Conservation (phyloP, 2,329 filamentous ascomycete species). For the Pseudogymnoascus sp. region DNA sequence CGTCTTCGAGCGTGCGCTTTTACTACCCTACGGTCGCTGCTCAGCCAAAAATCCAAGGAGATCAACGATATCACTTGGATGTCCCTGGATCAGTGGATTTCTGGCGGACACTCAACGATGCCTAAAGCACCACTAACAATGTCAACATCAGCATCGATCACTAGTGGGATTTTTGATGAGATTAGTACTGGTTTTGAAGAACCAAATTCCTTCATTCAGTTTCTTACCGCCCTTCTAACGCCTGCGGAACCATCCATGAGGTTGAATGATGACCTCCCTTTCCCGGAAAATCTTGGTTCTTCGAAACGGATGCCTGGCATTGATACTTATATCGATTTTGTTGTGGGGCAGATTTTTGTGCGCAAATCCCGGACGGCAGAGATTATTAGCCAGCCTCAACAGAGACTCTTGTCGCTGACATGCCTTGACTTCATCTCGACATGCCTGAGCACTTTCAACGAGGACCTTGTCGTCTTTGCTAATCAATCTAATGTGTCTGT, state of each 20-base stretch:
- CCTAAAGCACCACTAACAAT: slow-evolving; percentile 28
- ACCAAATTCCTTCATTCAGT: slow-evolving; percentile 71
- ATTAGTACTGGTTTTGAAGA: slow-evolving; percentile 77
- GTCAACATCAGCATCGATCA: slow-evolving; percentile 31
- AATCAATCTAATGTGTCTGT: slow-evolving; percentile 65
- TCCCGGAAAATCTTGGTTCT: slow-evolving; percentile 76
- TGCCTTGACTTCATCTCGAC: slow-evolving; percentile 77
- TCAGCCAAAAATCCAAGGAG: slow-evolving; percentile 62
- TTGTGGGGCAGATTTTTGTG: slow-evolving; percentile 69
- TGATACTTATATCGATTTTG: slow-evolving; percentile 87
- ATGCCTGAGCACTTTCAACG: slow-evolving; percentile 83
- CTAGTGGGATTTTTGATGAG: slow-evolving; percentile 63
- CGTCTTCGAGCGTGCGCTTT: slow-evolving; percentile 80
- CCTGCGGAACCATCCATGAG: slow-evolving; percentile 54
- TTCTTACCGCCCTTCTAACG: slow-evolving; percentile 64
- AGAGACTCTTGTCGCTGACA: slow-evolving; percentile 64
- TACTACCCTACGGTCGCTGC: slow-evolving; percentile 64
- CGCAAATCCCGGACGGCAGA: slow-evolving; percentile 50
- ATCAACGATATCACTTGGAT: slow-evolving; percentile 72
- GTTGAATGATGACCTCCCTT: slow-evolving; percentile 70
- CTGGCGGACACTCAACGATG: slow-evolving; percentile 44
- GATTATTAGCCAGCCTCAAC: slow-evolving; percentile 57
- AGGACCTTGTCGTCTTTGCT: slow-evolving; percentile 79
- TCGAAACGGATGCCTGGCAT: slow-evolving; percentile 76
- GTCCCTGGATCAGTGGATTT: slow-evolving; percentile 71